Base-by-base conservation (phyloP, 176 grass and related monocot genomes). In the Carex cristatella region DNA sequence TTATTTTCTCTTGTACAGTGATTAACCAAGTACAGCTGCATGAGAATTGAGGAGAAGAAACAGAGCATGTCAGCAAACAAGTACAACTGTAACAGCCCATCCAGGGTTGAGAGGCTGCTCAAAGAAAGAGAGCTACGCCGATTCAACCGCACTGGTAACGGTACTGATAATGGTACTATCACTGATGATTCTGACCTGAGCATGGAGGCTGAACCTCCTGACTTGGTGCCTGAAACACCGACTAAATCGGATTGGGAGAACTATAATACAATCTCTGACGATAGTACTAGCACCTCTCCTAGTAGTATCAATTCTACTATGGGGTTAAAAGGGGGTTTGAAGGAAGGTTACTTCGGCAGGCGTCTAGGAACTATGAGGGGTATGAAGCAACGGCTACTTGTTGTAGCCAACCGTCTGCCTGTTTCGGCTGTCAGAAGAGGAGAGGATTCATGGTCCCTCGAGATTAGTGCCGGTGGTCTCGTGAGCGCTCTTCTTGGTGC, bases 381-480 rank as follows among this genome's bases (percentile, higher is more conserved):
- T 71, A 99, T 99, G 97, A 99, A 92, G 89, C 97, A 99, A 87
- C 83, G 97, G 66, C 86, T 99, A 38, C 93, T 99, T 54, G 97
- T 99, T 42, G 97, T 99, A 15, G 97, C 97, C 23, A 99, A 99
- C 84, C 88, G 97, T 32, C 87, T 99, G 12, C 97, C 97, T 5
- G 97, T 99, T 31, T 96, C 97, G 3, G 97, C 97, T 30, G 91
- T 96, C 35, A 92, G 97, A 68, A 89, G 86, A 83, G 93, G 91
- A 35, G 97, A 94, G 87, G 97, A 96, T 79, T 86, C 87, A 31
- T 99, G 97, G 97, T 96, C 91, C 23, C 87, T 99, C 38, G 97
- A 99, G 88, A 96, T 96, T 71, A 99, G 97, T 84, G 97, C 91
- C 38, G 97, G 97, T 0, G 97, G 97, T 32, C 90, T 99, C 23